Base-by-base conservation (phyloP, 2,329 filamentous ascomycete species). In the Elsinoe fawcettii region DNA sequence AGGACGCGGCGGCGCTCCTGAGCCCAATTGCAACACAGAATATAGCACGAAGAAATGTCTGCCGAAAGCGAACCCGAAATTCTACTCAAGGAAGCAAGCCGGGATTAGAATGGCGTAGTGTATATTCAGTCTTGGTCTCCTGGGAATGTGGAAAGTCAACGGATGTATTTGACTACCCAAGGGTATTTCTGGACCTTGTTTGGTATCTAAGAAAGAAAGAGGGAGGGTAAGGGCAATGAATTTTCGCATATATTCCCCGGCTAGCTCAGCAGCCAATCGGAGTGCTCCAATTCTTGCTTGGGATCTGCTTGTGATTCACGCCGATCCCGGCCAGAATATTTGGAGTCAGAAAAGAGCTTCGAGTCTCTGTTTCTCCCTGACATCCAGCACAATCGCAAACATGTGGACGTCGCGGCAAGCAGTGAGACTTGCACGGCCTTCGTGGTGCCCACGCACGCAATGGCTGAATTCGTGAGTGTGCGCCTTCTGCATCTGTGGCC, bases 81-180 rank as follows among this genome's bases (percentile, higher is more conserved):
- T 18, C 51, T 55, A 27, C 36, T 18, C 14, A 30, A 56, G 14
- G 53, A 44, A 46, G 39, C 16, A 56, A 46, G 53, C 53, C 53
- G 53, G 39, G 53, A 56, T 56, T 56, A 56, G 25, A 56, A 56
- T 23, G 53, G 53, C 53, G 36, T 22, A 25, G 39, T 30, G 44
- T 20, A 23, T 12, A 22, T 44, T 46, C 18, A 16, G 53, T 56
- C 53, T 56, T 34, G 53, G 53, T 56, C 53, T 56, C 53, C 53
- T 56, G 53, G 53, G 53, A 56, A 56, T 56, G 53, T 56, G 53
- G 53, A 56, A 56, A 44, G 53, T 56, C 53, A 56, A 56, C 53
- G 36, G 53, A 18, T 55, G 39, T 51, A 27, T 44, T 32, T 34
- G 53, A 56, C 53, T 44, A 56, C 53, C 53, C 53, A 56, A 56